Conservation (phyloP, 1,139 yeast genomes). For the Entelexis sorbosivorans region DNA sequence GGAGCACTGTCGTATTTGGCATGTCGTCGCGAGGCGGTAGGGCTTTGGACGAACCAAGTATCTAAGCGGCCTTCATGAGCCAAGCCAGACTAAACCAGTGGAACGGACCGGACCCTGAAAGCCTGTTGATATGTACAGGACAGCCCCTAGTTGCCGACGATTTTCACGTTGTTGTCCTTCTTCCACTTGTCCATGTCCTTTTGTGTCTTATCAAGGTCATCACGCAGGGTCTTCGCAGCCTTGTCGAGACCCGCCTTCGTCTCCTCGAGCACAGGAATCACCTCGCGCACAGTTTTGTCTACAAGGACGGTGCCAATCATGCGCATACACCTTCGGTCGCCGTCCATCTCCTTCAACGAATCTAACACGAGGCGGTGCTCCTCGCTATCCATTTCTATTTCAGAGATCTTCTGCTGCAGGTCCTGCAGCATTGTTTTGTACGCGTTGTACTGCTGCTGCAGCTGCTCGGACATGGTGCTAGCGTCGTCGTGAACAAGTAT, state of each 20-base stretch:
- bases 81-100: too few relatives aligned
- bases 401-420: constrained; percentile 33
- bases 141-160: constrained; percentile 26
- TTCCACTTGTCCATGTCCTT: constrained; percentile 33
- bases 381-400: constrained; percentile 35
- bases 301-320: constrained; percentile 92
- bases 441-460: constrained; percentile 36
- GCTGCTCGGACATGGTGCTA: constrained; percentile 26
- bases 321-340: constrained; percentile 68
- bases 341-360: constrained; percentile 44
- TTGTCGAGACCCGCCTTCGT: constrained; percentile 40
- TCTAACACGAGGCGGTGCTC: constrained; percentile 43
- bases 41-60: too few relatives aligned
- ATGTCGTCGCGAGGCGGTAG: too few relatives aligned
- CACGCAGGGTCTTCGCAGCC: constrained; percentile 30
- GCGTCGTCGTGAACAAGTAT: background rate
- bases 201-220: constrained; percentile 32
- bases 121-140: too few relatives aligned
- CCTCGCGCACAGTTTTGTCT: constrained; percentile 70
- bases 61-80: background rate
- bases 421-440: constrained; percentile 33
- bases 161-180: constrained; percentile 35
- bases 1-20: too few relatives aligned
- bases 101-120: too few relatives aligned
- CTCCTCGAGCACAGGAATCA: constrained; percentile 51